These are phyloP conservation scores for Cryptococcus sp. DNA, from an alignment of 1,284 basidiomycete species.

Conservation along the genomic window DNA sequence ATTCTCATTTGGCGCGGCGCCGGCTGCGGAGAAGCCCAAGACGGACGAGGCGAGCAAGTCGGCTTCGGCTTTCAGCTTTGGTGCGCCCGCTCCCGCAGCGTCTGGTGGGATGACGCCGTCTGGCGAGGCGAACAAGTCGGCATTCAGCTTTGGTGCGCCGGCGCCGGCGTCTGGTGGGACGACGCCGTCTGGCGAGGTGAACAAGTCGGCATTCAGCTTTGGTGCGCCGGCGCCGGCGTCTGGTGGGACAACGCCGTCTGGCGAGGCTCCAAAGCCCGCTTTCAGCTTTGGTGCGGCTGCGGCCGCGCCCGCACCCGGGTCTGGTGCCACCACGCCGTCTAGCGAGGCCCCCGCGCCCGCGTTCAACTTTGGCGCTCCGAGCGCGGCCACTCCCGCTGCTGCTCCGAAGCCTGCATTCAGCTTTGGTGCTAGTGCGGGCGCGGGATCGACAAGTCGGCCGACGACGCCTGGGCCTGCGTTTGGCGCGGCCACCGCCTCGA, in stretches of 20 bases:
- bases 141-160: conserved; percentile 17
- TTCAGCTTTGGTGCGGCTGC: conserved; percentile 17
- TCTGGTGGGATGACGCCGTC: no score
- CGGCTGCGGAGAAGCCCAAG: conserved; percentile 10
- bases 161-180: no score
- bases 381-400: conserved; percentile 9
- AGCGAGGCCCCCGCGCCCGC: conserved; percentile 5
- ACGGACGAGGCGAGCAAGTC: conserved; percentile 16
- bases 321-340: neutral
- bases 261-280: conserved; percentile 8
- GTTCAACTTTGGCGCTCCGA: conserved; percentile 16
- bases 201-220: conserved; percentile 17
- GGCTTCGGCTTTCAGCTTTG: conserved; percentile 25
- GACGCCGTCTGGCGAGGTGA: no score
- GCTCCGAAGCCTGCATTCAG: conserved; percentile 13
- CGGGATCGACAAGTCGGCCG: neutral
- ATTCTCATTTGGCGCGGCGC: conserved; percentile 23
- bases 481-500: neutral
- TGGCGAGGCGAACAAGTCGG: conserved; percentile 8
- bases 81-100: conserved; percentile 11
- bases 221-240: conserved; percentile 6
- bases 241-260: no score
- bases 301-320: conserved; percentile 6
- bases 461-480: conserved; percentile 2
- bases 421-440: conserved; percentile 11